Conservation (phyloP, 2,329 filamentous ascomycete species). For the Fusarium sp. region DNA sequence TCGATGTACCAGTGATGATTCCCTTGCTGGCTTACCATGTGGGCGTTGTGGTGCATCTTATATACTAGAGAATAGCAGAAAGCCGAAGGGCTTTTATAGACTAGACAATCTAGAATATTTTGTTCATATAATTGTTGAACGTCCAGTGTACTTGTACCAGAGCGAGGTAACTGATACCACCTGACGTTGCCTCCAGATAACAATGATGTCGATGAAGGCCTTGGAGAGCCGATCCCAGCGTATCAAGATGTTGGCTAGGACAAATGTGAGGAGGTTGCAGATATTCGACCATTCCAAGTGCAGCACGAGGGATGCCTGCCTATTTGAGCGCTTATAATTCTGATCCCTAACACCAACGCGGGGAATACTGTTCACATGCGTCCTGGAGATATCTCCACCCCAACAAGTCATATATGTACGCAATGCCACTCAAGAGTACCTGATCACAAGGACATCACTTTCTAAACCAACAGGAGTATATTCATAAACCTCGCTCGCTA, state of each 20-base stretch:
- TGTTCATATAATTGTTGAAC: not conserved
- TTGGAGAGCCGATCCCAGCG: not conserved
- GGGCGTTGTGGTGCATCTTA: not conserved
- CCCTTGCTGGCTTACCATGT: not conserved
- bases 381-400: not conserved
- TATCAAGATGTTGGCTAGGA: not conserved
- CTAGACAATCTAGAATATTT: not conserved
- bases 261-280: not conserved
- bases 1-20: not conserved
- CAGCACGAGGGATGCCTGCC: not conserved
- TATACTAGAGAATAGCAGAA: not conserved
- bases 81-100: not conserved
- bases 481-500: not conserved
- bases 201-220: not conserved
- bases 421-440: not conserved
- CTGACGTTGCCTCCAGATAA: not conserved
- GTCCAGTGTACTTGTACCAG: not conserved
- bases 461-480: not conserved
- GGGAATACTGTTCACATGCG: not conserved
- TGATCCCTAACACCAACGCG: not conserved
- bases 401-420: not conserved
- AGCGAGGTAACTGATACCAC: not conserved
- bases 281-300: not conserved
- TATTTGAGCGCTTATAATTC: slow-evolving; percentile 5
- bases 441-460: not conserved